phyloP scores from a whole-genome alignment of 441 rosid species.

The Populus hybrid region DNA sequence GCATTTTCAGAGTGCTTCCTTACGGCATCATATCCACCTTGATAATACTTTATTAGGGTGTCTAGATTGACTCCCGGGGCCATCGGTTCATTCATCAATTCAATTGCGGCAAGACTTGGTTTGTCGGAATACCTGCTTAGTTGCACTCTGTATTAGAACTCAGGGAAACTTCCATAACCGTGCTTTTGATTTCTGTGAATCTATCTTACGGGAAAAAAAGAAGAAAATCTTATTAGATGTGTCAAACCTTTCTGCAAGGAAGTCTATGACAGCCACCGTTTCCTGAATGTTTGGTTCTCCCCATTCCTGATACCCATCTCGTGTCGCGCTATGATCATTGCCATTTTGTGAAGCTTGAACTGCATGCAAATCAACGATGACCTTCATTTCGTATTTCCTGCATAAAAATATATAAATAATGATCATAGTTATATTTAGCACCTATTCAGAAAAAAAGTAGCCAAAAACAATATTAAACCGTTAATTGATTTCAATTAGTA shows the following conservation, averaged over 20 bases:
- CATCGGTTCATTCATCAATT: constrained; percentile 39
- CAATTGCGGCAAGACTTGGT: constrained; percentile 32
- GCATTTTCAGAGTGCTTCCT: constrained; percentile 31
- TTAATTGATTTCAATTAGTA: not conserved
- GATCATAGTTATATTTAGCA: not conserved
- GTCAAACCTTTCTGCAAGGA: constrained; percentile 33
- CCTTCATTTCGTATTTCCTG: constrained; percentile 34
- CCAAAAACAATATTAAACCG: not conserved
- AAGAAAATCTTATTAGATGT: not conserved
- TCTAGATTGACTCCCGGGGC: constrained; percentile 21
- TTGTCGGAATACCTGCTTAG: constrained; percentile 24
- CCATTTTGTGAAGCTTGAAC: constrained; percentile 36
- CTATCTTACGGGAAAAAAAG: too few species aligned
- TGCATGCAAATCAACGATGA: constrained; percentile 40
- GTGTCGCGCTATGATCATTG: constrained; percentile 21
- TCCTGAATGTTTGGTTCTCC: constrained; percentile 29
- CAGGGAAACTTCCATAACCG: not conserved
- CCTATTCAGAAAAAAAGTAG: not conserved
- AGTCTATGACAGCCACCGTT: constrained; percentile 37
- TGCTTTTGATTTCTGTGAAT: too few species aligned
- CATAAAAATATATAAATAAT: not conserved
- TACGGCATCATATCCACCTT: constrained; percentile 37
- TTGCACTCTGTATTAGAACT: not conserved
- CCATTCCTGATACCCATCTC: constrained; percentile 41
- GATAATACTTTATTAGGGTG: constrained; percentile 28